Evolutionary conservation across 768 basidiomycete species (phyloP).

Genomic region (Porpolomopsis calyptriformis): DNA sequence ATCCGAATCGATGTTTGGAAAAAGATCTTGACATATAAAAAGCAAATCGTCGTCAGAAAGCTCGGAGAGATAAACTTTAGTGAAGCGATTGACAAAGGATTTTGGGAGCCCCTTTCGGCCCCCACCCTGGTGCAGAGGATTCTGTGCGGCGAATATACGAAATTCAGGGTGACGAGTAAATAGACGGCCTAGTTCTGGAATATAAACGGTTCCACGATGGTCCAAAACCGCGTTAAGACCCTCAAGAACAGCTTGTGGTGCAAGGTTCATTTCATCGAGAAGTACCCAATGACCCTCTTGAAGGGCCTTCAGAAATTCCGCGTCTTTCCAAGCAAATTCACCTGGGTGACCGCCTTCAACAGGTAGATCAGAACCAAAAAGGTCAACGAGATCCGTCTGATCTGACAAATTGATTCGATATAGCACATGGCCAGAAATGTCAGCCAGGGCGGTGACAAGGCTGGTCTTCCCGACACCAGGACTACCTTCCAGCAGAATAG

Average conservation of each 20-base stretch:
- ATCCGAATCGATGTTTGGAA: slow-evolving; percentile 45
- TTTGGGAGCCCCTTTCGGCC: slow-evolving; percentile 95
- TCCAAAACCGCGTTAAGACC: slow-evolving; percentile 94
- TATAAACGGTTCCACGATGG: slow-evolving; percentile 88
- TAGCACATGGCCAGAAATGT: slow-evolving; percentile 63
- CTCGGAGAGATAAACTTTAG: slow-evolving; percentile 91
- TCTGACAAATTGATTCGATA: slow-evolving; percentile 96
- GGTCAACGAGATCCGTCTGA: slow-evolving; percentile 91
- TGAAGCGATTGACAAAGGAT: slow-evolving; percentile 96
- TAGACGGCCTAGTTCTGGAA: slow-evolving; percentile 86
- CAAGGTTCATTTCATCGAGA: slow-evolving; percentile 98
- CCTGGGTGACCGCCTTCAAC: slow-evolving; percentile 85
- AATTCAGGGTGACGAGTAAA: slow-evolving; percentile 89
- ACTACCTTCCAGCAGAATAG: slow-evolving; percentile 92
- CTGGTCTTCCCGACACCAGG: slow-evolving; percentile 98
- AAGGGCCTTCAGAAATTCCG: slow-evolving; percentile 86
- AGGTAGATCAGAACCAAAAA: slow-evolving; percentile 94
- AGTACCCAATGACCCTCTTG: slow-evolving; percentile 98
- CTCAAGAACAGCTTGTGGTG: slow-evolving; percentile 92
- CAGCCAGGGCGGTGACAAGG: slow-evolving; percentile 78
- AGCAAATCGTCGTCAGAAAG: slow-evolving; percentile 68
- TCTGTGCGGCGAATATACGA: slow-evolving; percentile 95
- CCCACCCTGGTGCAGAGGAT: slow-evolving; percentile 91
- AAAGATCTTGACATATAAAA: slow-evolving; percentile 65
- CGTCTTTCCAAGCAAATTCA: slow-evolving; percentile 96